These are phyloP conservation scores for Quercus suber DNA, from an alignment of 306 rosid species.

Conservation along the genomic window DNA sequence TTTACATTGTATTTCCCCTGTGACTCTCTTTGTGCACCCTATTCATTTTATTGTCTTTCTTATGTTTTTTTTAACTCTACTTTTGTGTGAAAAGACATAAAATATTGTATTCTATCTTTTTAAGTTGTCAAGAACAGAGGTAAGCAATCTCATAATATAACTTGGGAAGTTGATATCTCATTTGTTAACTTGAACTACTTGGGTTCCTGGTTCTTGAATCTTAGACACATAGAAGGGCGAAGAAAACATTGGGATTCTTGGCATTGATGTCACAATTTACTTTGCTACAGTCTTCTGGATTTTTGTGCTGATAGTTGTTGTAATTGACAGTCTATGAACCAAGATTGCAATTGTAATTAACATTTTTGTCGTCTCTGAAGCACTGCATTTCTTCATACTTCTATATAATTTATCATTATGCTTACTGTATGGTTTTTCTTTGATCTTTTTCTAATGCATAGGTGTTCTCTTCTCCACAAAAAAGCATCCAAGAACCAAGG, in stretches of 20 bases:
- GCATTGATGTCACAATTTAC: neutral
- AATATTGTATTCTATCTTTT: neutral
- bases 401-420: neutral
- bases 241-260: neutral
- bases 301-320: neutral
- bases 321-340: neutral
- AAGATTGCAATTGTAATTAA: neutral
- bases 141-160: neutral
- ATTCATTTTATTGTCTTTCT: neutral
- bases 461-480: slow-evolving; percentile 95
- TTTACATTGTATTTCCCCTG: neutral
- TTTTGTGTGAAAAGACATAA: neutral
- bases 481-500: slow-evolving; percentile 89
- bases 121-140: neutral
- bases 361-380: neutral
- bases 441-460: slow-evolving; percentile 33
- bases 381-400: neutral
- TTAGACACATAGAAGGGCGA: neutral
- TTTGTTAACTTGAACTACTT: neutral
- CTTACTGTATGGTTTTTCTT: slow-evolving; percentile 6
- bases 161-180: neutral
- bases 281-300: neutral
- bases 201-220: neutral
- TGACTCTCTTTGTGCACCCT: neutral
- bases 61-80: neutral